Conservation (phyloP, 805 yeast species). For the Peterozyma xylosa region DNA sequence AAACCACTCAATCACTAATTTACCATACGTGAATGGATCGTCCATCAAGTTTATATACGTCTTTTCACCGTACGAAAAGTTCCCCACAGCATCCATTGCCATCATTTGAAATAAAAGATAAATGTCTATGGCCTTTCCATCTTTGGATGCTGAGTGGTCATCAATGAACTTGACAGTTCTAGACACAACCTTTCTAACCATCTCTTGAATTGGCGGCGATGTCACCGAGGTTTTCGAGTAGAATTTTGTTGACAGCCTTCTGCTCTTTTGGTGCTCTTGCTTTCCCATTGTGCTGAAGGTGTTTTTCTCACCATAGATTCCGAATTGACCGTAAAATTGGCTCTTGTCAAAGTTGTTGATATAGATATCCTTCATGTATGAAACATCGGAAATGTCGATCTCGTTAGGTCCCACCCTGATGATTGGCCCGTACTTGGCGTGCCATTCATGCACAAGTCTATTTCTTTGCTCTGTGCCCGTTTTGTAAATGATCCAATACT, state of each 20-base stretch:
- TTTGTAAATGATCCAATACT: conserved; percentile 23
- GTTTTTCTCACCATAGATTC: conserved; percentile 42
- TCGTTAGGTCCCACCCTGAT: conserved; percentile 49
- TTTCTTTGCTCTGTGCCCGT: conserved; percentile 34
- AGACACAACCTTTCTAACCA: conserved; percentile 20
- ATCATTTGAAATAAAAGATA: conserved; percentile 49
- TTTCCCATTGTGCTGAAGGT: conserved; percentile 43
- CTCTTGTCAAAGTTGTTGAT: conserved; percentile 43
- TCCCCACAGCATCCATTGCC: conserved; percentile 56
- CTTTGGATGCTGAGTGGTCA: conserved; percentile 6
- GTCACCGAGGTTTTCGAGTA: conserved; percentile 30
- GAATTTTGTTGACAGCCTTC: conserved; percentile 23
- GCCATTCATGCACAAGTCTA: conserved; percentile 34
- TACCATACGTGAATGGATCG: conserved; percentile 20
- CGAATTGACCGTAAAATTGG: conserved; percentile 46
- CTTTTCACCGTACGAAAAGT: conserved; percentile 41
- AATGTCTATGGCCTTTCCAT: conserved; percentile 33
- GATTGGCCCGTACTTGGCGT: conserved; percentile 43
- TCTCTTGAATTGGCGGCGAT: conserved; percentile 15
- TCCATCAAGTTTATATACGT: conserved; percentile 35
- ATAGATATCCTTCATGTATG: conserved; percentile 40
- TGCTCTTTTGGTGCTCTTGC: conserved; percentile 29
- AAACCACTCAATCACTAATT: conserved; percentile 32
- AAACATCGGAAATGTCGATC: conserved; percentile 40
- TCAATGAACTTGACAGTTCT: conserved; percentile 13